Evolutionary conservation across 2,329 filamentous ascomycete species (phyloP), one percentile per base, ranked within the genome.

Genomic region (Diaporthe eres): DNA sequence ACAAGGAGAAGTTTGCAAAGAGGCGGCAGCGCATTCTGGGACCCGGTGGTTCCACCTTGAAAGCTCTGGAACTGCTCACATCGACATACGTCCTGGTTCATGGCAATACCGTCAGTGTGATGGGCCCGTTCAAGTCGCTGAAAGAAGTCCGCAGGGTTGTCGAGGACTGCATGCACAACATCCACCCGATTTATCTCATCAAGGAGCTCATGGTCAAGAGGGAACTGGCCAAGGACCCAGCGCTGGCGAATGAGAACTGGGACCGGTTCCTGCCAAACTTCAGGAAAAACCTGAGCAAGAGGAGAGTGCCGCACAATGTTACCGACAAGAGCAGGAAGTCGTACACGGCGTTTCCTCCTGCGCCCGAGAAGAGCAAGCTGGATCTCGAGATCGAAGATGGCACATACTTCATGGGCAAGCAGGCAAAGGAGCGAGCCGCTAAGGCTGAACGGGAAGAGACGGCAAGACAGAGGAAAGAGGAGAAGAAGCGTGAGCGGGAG

Each of bases 361-460:
- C 95, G 58, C 95, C 96, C 79, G 96, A 99, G 89, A 98, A 98
- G 94, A 98, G 96, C 91, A 99, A 98, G 91, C 91, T 99, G 80
- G 97, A 99, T 85, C 86, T 95, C 85, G 96, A 99, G 90, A 98
- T 99, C 87, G 97, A 99, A 88, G 96, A 92, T 80, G 96, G 97
- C 86, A 96, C 98, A 87, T 99, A 98, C 87, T 98, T 98, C 85
- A 86, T 99, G 82, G 93, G 93, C 82, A 98, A 98, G 88, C 92
- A 96, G 82, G 96, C 95, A 76, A 98, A 98, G 89, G 95, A 98
- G 81, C 90, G 96, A 77, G 94, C 93, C 73, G 92, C 89, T 63
- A 92, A 94, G 85, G 93, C 96, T 82, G 94, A 95, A 81, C 89
- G 95, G 79, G 90, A 95, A 82, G 95, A 97, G 84, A 93, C 94